phyloP scores from a whole-genome alignment of 2,329 filamentous ascomycete species.

The Colletotrichum filicis region DNA sequence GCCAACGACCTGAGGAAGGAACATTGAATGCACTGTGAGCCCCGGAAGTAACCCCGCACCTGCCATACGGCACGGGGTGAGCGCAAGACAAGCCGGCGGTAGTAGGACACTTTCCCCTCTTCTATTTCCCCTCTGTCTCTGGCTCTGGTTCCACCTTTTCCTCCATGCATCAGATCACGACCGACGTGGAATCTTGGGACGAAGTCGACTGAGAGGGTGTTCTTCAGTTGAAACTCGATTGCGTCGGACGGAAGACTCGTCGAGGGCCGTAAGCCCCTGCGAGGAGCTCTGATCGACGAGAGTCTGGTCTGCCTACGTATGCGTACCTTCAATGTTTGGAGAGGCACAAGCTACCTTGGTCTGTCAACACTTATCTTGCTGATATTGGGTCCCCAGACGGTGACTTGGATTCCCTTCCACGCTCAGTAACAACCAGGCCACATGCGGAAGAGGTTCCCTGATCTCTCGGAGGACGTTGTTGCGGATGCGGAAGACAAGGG shows the following conservation, averaged over 20 bases:
- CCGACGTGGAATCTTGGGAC: not conserved
- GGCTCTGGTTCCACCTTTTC: not conserved
- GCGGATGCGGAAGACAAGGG: conserved; percentile 16
- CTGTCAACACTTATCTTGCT: not conserved
- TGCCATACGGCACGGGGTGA: conserved; percentile 4
- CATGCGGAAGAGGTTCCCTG: not conserved
- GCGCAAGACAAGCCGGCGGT: not conserved
- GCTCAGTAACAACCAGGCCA: not conserved
- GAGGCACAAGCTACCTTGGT: not conserved
- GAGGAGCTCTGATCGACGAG: not conserved
- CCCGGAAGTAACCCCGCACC: conserved; percentile 19
- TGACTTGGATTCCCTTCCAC: not conserved
- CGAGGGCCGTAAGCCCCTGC: not conserved
- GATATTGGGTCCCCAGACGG: not conserved
- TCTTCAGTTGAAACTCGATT: not conserved
- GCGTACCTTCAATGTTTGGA: not conserved
- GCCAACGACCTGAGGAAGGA: not conserved
- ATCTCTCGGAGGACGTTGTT: conserved; percentile 7
- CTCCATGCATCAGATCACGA: conserved; percentile 1
- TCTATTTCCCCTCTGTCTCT: not conserved
- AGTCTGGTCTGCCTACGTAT: not conserved
- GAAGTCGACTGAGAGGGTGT: not conserved
- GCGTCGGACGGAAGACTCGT: not conserved
- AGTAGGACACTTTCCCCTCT: not conserved
- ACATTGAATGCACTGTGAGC: not conserved